Evolutionary conservation across 176 grass and related monocot genomes (phyloP).

Genomic region (Echinochloa phyllopogon): DNA sequence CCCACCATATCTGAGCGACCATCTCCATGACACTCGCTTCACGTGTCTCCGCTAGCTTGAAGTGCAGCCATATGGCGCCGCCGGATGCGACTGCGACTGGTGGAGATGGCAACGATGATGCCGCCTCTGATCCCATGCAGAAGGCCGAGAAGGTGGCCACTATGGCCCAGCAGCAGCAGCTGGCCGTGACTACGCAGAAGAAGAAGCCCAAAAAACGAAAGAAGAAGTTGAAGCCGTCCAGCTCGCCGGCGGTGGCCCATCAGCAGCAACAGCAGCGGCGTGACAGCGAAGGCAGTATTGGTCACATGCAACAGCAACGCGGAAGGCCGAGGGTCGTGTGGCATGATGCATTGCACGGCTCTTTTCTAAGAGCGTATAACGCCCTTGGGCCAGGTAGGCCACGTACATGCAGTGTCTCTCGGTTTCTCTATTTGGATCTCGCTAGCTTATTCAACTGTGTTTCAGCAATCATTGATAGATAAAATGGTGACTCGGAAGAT

Average conservation of each 20-base stretch:
- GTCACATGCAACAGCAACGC: background rate
- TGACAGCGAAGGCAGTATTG: background rate
- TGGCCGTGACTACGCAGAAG: background rate
- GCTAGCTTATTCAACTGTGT: background rate
- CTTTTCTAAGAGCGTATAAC: background rate
- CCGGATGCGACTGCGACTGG: too few species aligned
- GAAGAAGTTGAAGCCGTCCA: background rate
- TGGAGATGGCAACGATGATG: too few species aligned
- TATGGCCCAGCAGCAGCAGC: too few species aligned
- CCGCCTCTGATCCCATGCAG: too few species aligned
- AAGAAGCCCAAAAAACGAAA: background rate
- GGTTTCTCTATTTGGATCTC: too few species aligned
- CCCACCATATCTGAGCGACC: background rate
- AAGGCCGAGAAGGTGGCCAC: too few species aligned
- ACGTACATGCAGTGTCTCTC: too few species aligned
- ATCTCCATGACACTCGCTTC: background rate
- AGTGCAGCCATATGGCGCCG: too few species aligned
- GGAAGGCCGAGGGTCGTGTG: conserved; percentile 15
- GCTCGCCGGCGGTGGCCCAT: too few species aligned
- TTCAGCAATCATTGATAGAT: background rate
- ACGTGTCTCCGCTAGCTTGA: too few species aligned
- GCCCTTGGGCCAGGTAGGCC: background rate
- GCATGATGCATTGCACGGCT: background rate
- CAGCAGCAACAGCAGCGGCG: background rate
- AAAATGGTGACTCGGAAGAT: background rate